These are phyloP conservation scores for Microcyclospora tardicrescens DNA, from an alignment of 2,329 filamentous ascomycete genomes.

Conservation along the genomic window DNA sequence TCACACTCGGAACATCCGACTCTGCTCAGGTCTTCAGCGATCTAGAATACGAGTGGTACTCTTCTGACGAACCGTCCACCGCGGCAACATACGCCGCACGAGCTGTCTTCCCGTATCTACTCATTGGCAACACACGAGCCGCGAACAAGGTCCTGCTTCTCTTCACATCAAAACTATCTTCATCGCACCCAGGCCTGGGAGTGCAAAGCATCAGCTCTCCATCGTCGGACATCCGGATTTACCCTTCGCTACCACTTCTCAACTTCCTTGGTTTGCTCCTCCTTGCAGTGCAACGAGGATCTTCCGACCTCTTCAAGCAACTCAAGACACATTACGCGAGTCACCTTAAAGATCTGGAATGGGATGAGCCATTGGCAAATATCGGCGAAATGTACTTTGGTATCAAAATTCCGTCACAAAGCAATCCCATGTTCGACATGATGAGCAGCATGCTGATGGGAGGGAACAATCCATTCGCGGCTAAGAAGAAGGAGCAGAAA, in stretches of 20 bases:
- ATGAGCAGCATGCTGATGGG: conserved; percentile 91
- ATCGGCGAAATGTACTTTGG: conserved; percentile 96
- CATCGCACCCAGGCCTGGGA: conserved; percentile 48
- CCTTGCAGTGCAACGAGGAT: conserved; percentile 68
- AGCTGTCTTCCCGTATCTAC: conserved; percentile 78
- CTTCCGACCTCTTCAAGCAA: conserved; percentile 66
- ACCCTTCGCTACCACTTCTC: conserved; percentile 80
- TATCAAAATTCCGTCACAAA: conserved; percentile 75
- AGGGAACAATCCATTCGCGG: conserved; percentile 44
- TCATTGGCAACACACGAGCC: conserved; percentile 79
- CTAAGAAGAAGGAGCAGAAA: conserved; percentile 30
- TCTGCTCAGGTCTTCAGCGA: conserved; percentile 67
- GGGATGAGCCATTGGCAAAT: conserved; percentile 68
- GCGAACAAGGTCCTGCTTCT: conserved; percentile 71
- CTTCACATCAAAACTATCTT: conserved; percentile 54
- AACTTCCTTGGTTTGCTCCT: conserved; percentile 86
- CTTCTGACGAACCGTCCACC: conserved; percentile 72
- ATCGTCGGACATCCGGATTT: conserved; percentile 60
- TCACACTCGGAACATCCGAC: conserved; percentile 78
- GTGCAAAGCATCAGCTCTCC: conserved; percentile 70
- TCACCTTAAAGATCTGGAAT: conserved; percentile 61
- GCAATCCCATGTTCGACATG: conserved; percentile 93
- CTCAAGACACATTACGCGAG: conserved; percentile 67
- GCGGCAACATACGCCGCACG: conserved; percentile 77
- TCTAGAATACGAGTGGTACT: conserved; percentile 91